phyloP scores from a whole-genome alignment of 2,329 filamentous ascomycete genomes.

The Westerdykella ornata region DNA sequence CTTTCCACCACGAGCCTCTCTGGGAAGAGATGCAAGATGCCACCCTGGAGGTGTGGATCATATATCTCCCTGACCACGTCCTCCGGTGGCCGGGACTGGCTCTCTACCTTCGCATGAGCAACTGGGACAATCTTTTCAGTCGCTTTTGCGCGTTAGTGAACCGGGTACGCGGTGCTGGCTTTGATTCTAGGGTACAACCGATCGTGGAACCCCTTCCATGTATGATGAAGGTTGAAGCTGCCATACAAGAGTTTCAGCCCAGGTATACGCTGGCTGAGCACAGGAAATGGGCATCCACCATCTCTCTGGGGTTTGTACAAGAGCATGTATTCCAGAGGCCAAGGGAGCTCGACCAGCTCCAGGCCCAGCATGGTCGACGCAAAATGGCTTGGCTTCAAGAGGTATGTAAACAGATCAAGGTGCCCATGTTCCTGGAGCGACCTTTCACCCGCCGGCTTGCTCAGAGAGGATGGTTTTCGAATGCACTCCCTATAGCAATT shows the following conservation, averaged over 20 bases:
- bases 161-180: constrained; percentile 4
- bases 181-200: neutral
- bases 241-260: constrained; percentile 6
- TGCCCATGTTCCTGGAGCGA: too few species aligned
- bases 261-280: neutral
- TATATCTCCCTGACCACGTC: constrained; percentile 19
- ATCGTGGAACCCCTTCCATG: constrained; percentile 7
- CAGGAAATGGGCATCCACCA: neutral
- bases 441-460: too few species aligned
- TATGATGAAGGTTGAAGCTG: constrained; percentile 10
- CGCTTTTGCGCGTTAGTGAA: constrained; percentile 11
- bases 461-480: too few species aligned
- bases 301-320: neutral
- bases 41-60: constrained; percentile 14
- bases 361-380: too few species aligned
- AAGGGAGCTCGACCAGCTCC: too few species aligned
- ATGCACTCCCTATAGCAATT: too few species aligned
- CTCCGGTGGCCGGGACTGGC: constrained; percentile 13
- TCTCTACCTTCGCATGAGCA: constrained; percentile 4
- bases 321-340: too few species aligned
- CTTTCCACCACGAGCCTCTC: constrained; percentile 5
- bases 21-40: constrained; percentile 10
- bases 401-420: too few species aligned
- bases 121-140: constrained; percentile 10
- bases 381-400: too few species aligned